phyloP scores from a whole-genome alignment of 2,329 filamentous ascomycete species.

The Calonectria hongkongensis region DNA sequence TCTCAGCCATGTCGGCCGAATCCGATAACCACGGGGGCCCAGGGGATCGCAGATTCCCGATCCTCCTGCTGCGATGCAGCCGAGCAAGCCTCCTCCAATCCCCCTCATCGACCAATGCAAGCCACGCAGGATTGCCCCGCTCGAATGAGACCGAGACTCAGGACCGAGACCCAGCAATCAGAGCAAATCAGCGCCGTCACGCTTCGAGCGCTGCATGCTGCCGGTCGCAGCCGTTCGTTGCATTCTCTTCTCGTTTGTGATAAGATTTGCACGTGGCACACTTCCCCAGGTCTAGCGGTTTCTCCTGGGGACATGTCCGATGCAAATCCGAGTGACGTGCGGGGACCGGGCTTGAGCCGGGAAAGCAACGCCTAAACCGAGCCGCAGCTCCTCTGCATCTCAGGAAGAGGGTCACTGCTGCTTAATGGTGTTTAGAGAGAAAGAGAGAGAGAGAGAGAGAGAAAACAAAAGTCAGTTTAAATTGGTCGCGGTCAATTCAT shows the following conservation, averaged over 20 bases:
- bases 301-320: conserved; percentile 27
- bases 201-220: conserved; percentile 40
- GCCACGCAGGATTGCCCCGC: conserved; percentile 45
- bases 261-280: conserved; percentile 44
- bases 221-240: conserved; percentile 44
- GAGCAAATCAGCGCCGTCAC: conserved; percentile 32
- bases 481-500: background rate
- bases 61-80: conserved; percentile 37
- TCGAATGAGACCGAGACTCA: conserved; percentile 20
- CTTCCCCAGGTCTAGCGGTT: conserved; percentile 21
- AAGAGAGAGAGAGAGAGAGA: background rate
- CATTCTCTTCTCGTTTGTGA: conserved; percentile 39
- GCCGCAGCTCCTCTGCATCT: background rate
- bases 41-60: conserved; percentile 42
- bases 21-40: conserved; percentile 34
- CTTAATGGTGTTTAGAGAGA: background rate
- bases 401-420: background rate
- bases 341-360: conserved; percentile 33
- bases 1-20: conserved; percentile 33
- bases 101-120: conserved; percentile 49
- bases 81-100: conserved; percentile 28
- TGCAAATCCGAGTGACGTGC: conserved; percentile 31
- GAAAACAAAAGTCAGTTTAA: background rate
- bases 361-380: conserved; percentile 13
- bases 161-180: conserved; percentile 31